Base-by-base conservation (phyloP, 352 stramenopile genomes). In the Plasmopara halstedii region DNA sequence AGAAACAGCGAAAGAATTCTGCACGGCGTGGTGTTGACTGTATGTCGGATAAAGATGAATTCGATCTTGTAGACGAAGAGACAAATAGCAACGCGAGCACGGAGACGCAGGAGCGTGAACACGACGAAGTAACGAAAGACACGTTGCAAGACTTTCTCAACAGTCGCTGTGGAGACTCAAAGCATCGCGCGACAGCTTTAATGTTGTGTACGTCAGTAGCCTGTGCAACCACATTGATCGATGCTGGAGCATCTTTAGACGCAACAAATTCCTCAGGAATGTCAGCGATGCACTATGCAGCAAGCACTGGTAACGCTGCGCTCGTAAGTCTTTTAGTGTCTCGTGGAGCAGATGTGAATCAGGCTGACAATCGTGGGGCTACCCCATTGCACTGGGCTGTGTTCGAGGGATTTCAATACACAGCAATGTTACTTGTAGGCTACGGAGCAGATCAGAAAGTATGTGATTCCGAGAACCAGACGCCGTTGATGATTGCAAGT, bases 331-430 rank as follows among this genome's bases (percentile, higher is more conserved):
- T 91, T 29, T 44, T 88, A 34, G 59, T 91, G 25, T 60, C 55
- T 10, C 58, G 65, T 22, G 80, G 74, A 18, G 74, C 74, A 0
- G 66, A 88, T 46, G 70, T 85, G n/a, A 84, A 89, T 56, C 62
- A 78, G 48, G 69, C 63, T 2, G 80, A 91, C 35, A 67, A 54
- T 23, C 69, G 80, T 17, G 80, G 80, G 1, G 80, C 80, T 3
- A 91, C 80, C 0, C 65, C 80, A 17, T 53, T 91, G 20, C 80
- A 91, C 39, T 91, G 80, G 80, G 75, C 76, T 6, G 80, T 91
- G 6, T 91, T 88, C 41, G 80, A 91, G 53, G 80, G 80, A 2
- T 91, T 86, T 50, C 80, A 89, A 56, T 91, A 91, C 67, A 87
- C 77, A 2, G 80, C 77, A 8, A 67, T 88, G 62, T 57, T 90